Conservation (phyloP, 1,284 basidiomycete genomes). For the Trametes pubescens region DNA sequence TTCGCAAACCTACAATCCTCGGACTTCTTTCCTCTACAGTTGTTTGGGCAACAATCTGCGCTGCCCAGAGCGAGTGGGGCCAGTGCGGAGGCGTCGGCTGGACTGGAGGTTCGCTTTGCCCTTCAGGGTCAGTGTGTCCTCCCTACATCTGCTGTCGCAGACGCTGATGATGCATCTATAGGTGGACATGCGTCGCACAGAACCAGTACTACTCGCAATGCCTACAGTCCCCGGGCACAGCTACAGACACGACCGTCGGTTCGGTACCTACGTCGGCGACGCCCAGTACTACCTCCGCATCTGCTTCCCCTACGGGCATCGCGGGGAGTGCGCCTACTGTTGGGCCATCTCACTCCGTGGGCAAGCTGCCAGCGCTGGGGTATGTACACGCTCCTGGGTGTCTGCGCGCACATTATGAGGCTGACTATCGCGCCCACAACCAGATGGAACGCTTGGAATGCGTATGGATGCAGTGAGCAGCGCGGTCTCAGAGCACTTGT, state of each 20-base stretch:
- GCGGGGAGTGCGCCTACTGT: constrained; percentile 40
- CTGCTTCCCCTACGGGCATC: constrained; percentile 22
- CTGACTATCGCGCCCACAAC: not conserved
- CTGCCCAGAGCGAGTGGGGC: constrained; percentile 32
- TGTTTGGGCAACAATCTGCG: not conserved
- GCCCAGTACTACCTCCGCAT: not conserved
- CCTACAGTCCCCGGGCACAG: constrained; percentile 34
- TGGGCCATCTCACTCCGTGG: constrained; percentile 43
- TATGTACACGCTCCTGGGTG: constrained; percentile 19
- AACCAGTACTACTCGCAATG: constrained; percentile 50
- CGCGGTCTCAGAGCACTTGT: too few relatives aligned
- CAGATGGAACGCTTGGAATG: constrained; percentile 66
- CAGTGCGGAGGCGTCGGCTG: constrained; percentile 49
- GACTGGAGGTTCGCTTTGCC: constrained; percentile 45
- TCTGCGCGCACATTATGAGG: not conserved
- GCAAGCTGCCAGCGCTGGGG: constrained; percentile 49
- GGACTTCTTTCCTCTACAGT: not conserved
- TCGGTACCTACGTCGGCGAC: constrained; percentile 18
- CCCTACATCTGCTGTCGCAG: too few relatives aligned
- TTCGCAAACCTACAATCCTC: too few relatives aligned
- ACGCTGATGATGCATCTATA: constrained; percentile 17
- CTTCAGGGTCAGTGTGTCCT: constrained; percentile 38
- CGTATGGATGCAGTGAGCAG: constrained; percentile 52
- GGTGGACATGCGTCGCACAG: constrained; percentile 43
- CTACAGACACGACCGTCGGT: constrained; percentile 21